Base-by-base conservation (phyloP, 176 grass and related monocot genomes). In the Eragrostis nindensis region DNA sequence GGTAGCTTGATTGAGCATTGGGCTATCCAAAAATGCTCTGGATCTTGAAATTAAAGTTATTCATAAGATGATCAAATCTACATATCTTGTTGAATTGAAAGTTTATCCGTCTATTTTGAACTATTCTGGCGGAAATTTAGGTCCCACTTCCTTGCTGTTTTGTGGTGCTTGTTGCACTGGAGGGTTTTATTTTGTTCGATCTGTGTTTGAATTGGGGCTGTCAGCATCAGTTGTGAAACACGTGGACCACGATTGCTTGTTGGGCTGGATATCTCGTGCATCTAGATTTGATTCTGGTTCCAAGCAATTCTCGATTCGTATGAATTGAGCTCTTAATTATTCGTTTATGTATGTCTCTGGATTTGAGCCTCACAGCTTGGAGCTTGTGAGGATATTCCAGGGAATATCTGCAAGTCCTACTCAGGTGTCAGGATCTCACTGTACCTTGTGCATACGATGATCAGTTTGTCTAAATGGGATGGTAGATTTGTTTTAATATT, bases 121-220 rank as follows among this genome's bases (percentile, higher is more conserved):
- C 14, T 55, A n/a, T 32, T 85, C 49, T 0, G 5, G 22, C 40
- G 7, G 46, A 73, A 47, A 65, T 43, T 55, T 78, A 43, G 57
- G 64, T 78, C 55, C 4, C 55, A 38, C 14, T 50, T 68, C 46
- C 60, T 80, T 25, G 50, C 29, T 39, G 18, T 22, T 53, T 47
- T 59, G 67, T 55, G 75, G 57, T 56, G 59, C 68, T 46, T n/a
- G 22, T 59, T 74, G 61, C n/a, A n/a, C 41, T 50, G n/a, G 48
- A 48, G 25, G 38, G 11, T n/a, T 39, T 49, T 45, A 10, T 59
- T 60, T 81, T 84, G 30, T 62, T 77, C 72, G 45, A 73, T 85
- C 40, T 66, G 40, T 16, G 15, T 62, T 81, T 72, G 36, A 85
- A 82, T 77, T 85, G 64, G 64, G 36, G 42, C 66, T 85, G 66